A percentile compares a stretch with the other conserved stretches of the same genome.
phyloP scores from a whole-genome alignment of 2,329 filamentous ascomycete species.

The Keithomyces neogunnii region DNA sequence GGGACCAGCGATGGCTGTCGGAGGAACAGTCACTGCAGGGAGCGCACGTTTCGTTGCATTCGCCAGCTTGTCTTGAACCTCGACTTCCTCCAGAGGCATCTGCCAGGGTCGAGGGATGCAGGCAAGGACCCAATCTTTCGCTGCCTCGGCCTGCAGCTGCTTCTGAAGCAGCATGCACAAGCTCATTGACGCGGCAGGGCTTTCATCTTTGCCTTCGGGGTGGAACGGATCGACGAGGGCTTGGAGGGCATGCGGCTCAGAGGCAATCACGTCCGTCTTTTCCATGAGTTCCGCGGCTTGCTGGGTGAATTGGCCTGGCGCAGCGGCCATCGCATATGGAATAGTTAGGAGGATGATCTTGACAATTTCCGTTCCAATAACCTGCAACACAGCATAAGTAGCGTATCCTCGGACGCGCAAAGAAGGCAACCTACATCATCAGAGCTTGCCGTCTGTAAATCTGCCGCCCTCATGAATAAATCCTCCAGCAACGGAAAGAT shows the following conservation, averaged over 20 bases:
- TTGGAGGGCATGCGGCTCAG: constrained; percentile 78
- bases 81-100: constrained; percentile 51
- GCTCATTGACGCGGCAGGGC: constrained; percentile 55
- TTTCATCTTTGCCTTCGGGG: constrained; percentile 52
- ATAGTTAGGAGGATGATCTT: constrained; percentile 95
- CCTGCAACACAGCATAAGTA: constrained; percentile 28
- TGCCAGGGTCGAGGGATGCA: constrained; percentile 62
- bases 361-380: constrained; percentile 75
- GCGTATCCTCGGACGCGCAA: background rate
- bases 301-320: constrained; percentile 59
- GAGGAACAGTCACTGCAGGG: constrained; percentile 67
- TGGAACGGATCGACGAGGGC: constrained; percentile 79
- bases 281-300: constrained; percentile 75
- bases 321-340: constrained; percentile 76
- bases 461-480: constrained; percentile 84
- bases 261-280: constrained; percentile 91
- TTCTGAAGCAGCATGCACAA: constrained; percentile 75
- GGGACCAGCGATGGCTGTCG: constrained; percentile 64
- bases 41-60: constrained; percentile 65
- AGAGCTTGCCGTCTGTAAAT: constrained; percentile 84
- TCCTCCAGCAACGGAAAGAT: constrained; percentile 79
- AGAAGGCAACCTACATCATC: constrained; percentile 63
- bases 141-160: constrained; percentile 72
- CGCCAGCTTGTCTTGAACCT: constrained; percentile 50
- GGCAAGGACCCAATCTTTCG: constrained; percentile 64